Evolutionary conservation across 1,139 yeast species (phyloP), one percentile per base, ranked within the genome.

Genomic region (Geotrichum cucujoidarum): DNA sequence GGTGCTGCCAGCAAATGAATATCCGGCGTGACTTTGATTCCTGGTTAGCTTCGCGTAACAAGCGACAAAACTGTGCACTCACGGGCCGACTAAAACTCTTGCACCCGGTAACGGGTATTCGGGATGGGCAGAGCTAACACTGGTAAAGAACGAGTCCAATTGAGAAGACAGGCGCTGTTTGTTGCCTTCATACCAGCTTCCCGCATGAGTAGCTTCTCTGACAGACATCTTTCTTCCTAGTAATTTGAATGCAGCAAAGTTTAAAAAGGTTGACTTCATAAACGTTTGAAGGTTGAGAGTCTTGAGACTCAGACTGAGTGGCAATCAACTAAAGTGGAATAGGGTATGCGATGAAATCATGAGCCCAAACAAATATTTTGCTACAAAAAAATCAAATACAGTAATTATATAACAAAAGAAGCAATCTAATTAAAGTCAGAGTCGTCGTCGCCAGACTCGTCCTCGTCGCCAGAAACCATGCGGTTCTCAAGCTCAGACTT

Each of bases 191-290:
- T 92, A 92, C 98, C 98, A 92, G 1, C 86, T 67, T 1, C 97
- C 97, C 1, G 96, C 83, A 62, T 89, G 97, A 2, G 95, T 75
- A 0, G 95, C 95, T 4, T 76, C 72, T 47, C 90, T 72, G 33
- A 67, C 59, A 45, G 63, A 55, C 71, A 69, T 67, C 2, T 29
- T 39, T 18, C 43, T 39, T 39, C 24, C 30, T 2, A 27, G 27
- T n/a, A n/a, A n/a, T n/a, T n/a, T n/a, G n/a, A n/a, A n/a, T n/a
- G n/a, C n/a, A n/a, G n/a, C n/a, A n/a, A n/a, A n/a, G n/a, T n/a
- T n/a, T n/a, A n/a, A n/a, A n/a, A n/a, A n/a, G n/a, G n/a, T n/a
- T n/a, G n/a, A n/a, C n/a, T n/a, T n/a, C n/a, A n/a, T n/a, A n/a
- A n/a, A n/a, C n/a, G n/a, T n/a, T n/a, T n/a, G n/a, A n/a, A n/a